Base-by-base conservation (phyloP, 768 basidiomycete species). In the Phanerochaete carnosa region DNA sequence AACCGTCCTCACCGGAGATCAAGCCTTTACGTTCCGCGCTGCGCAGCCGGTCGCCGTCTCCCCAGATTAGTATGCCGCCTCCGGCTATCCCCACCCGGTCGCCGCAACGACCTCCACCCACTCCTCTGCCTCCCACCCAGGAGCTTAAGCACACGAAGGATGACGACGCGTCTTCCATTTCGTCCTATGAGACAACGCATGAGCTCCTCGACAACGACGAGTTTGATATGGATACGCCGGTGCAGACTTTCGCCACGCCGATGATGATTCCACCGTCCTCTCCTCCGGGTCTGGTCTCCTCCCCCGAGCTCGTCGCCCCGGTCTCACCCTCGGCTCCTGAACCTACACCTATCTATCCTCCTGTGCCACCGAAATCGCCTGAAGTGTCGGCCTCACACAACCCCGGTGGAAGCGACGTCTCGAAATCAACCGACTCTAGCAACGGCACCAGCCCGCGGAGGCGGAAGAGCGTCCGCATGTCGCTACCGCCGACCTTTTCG, bases 401-500 rank as follows among this genome's bases (percentile, higher is more conserved):
- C 23, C 60, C 67, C 22, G 59, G 55, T 45, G 67, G 66, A 2
- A 71, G 72, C 59, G 73, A 76, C n/a, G 25, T 72, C 19, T 71
- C 70, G n/a, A 46, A 67, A 8, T 69, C 69, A 29, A 62, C 63
- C 16, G 62, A 62, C n/a, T 60, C 56, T 33, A 61, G 35, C 33
- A 58, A n/a, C 23, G 28, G 46, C n/a, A 63, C 37, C 46, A 22
- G n/a, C 16, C 65, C 74, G 13, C 54, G 65, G 1, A 72, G 83
- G 12, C 69, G 80, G 35, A 93, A 93, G 74, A 91, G 89, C 66
- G 92, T 94, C 33, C 78, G 92, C 7, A 86, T 94, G 55, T 90
- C 88, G 29, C 71, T 92, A 37, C 80, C 86, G 46, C 92, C 92
- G 11, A 90, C 88, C 33, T 91, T 88, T 70, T 88, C 88, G 6